Base-by-base conservation (phyloP, 179 eudicot species). In the Patellifolia procumbens region DNA sequence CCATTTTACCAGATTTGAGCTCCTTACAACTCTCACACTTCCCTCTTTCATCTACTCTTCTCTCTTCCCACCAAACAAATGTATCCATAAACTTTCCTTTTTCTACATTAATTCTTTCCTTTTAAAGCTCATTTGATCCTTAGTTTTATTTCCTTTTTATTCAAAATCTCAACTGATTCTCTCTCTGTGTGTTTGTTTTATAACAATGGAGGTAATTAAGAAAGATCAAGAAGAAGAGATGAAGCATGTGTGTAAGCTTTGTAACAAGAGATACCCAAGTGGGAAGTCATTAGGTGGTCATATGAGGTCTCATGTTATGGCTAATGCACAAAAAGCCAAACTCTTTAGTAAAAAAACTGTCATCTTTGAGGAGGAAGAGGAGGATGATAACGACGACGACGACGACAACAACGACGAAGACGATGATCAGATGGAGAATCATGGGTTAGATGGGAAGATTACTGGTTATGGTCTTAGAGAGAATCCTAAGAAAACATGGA, bases 401-500 rank as follows among this genome's bases (percentile, higher is more conserved):
- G 74, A 45, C 7, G 51, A 39, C 17, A 63, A 62, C 0, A 74
- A 69, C 17, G 79, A 62, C 11, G 75, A 62, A 15, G 61, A 42
- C 1, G 66, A 45, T 16, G 59, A 19, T 35, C 4, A 20, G 19
- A 22, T 3, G 20, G 76, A 17, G 32, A 69, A 48, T 42, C 61
- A 60, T 13, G 73, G 64, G 43, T 61, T 42, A 53, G 78, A 15
- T 0, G 80, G 70, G 8, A 65, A 70, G 8, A 35, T 55, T 48
- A 55, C 80, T 32, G 87, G 88, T 66, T 95, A 95, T 82, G 88
- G 76, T 7, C 80, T 91, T 2, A 77, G 90, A 65, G 94, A 92
- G 83, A 91, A 94, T 72, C 98, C 93, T 0, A 89, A 88, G 77
- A 92, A 90, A 79, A 86, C 90, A 12, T 95, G 98, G 98, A 88